Conservation (phyloP, 1,139 yeast genomes). For the Debaryomyces coudertii region DNA sequence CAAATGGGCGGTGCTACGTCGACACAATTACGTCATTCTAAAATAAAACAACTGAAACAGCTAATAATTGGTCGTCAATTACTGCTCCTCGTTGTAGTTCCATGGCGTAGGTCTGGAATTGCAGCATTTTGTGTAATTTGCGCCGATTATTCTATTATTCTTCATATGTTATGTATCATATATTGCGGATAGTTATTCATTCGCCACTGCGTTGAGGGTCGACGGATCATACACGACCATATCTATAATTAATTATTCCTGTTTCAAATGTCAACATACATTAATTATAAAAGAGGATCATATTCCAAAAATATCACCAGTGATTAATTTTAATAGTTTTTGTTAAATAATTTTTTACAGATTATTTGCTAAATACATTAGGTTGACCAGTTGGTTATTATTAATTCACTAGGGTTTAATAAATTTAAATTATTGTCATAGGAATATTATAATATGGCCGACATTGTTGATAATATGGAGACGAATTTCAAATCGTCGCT, state of each 20-base stretch:
- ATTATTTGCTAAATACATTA: background rate
- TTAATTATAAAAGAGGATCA: conserved; percentile 5
- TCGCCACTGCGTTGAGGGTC: conserved; percentile 3
- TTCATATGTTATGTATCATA: background rate
- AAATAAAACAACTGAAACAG: background rate
- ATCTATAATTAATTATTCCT: conserved; percentile 6
- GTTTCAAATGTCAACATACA: conserved; percentile 9
- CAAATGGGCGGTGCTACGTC: conserved; percentile 1
- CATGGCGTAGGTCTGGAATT: conserved; percentile 6
- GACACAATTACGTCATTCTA: background rate
- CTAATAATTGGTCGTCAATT: background rate
- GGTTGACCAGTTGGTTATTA: background rate
- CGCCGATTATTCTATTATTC: background rate
- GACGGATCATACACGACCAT: conserved; percentile 7
- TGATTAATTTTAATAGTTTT: background rate
- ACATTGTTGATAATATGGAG: conserved; percentile 12
- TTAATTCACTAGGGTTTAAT: background rate
- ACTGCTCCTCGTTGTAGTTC: conserved; percentile 1
- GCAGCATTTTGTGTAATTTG: conserved; percentile 4
- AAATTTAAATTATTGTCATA: too few species aligned
- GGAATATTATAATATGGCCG: conserved; percentile 11
- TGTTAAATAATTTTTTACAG: background rate
- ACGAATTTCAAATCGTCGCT: conserved; percentile 48
- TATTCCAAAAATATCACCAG: conserved; percentile 2
- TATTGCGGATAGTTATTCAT: background rate